Evolutionary conservation across 2,329 filamentous ascomycete species (phyloP), one percentile per base, ranked within the genome.

Genomic region (Sphaerostilbella broomeana): DNA sequence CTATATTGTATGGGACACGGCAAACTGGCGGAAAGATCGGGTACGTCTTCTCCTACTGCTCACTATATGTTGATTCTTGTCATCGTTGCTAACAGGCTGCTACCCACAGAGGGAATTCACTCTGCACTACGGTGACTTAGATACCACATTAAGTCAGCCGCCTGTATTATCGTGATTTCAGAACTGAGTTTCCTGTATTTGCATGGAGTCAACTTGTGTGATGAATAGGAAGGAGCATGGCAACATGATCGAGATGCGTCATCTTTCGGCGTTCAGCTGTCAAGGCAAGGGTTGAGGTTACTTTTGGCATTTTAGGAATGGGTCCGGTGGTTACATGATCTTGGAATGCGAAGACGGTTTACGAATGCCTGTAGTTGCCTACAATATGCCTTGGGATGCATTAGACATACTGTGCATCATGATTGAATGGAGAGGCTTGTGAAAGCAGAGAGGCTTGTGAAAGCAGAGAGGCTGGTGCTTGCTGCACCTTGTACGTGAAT

Each of bases 1-100:
- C 58, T 83, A 82, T 54, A 72, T 81, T 43, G 70, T 82, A 41
- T 83, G 79, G 72, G 77, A 81, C 49, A 72, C 74, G 7, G 62
- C 61, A n/a, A 67, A 64, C 38, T 82, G 78, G 78, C 69, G 70
- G 33, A 77, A 78, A 56, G 75, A 81, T 48, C 66, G 77, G 47
- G 78, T 81, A 68, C 56, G 75, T 65, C 26, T 28, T 12, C 11
- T 21, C 20, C 18, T 24, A 25, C 24, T 38, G 6, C 7, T 29
- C 13, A 16, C 18, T 13, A 27, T 17, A n/a, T 16, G 12, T 20
- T 8, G 25, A 21, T 6, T 7, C 7, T 19, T 30, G 5, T 10
- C 9, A 12, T 21, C 11, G 6, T 31, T 4, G 20, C 35, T 34
- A 24, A 38, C 29, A 15, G 6, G 4, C 8, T 19, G 4, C 13